Conservation (phyloP, 2,329 filamentous ascomycete species). For the Amesomyces nigricolor region DNA sequence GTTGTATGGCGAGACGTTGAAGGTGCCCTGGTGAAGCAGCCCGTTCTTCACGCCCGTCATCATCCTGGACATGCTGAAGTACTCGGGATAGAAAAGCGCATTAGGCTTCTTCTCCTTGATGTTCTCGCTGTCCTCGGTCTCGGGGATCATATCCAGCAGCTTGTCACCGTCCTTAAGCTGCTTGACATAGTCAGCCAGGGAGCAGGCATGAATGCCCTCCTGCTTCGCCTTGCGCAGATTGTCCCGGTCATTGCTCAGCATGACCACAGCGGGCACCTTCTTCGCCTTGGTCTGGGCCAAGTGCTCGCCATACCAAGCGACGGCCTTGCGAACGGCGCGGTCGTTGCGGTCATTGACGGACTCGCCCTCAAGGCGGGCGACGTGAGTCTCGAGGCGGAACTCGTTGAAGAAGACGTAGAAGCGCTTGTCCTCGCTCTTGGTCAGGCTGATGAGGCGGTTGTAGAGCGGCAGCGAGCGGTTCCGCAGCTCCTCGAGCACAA, state of each 20-base stretch:
- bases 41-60: conserved; percentile 89
- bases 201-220: conserved; percentile 65
- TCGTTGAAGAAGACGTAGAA: conserved; percentile 99
- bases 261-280: conserved; percentile 70
- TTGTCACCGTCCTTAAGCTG: conserved; percentile 77
- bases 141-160: conserved; percentile 88
- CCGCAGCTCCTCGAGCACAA: conserved; percentile 90
- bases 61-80: conserved; percentile 83
- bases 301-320: conserved; percentile 86
- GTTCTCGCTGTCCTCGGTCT: conserved; percentile 63
- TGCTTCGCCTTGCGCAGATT: conserved; percentile 76
- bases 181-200: conserved; percentile 71
- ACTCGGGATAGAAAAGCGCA: conserved; percentile 80
- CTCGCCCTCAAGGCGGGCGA: conserved; percentile 68
- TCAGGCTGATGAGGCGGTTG: conserved; percentile 83
- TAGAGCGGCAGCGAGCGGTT: conserved; percentile 92
- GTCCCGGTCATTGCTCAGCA: conserved; percentile 89
- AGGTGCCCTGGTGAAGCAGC: conserved; percentile 86
- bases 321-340: conserved; percentile 77
- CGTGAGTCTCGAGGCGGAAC: conserved; percentile 86
- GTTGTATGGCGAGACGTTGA: conserved; percentile 96
- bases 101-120: conserved; percentile 57
- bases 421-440: conserved; percentile 92
- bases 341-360: conserved; percentile 96
- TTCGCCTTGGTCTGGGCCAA: conserved; percentile 58